Evolutionary conservation across 805 yeast genomes (phyloP), one percentile per base, ranked within the genome.

Genomic region (Lipomyces spencermartinsiae): DNA sequence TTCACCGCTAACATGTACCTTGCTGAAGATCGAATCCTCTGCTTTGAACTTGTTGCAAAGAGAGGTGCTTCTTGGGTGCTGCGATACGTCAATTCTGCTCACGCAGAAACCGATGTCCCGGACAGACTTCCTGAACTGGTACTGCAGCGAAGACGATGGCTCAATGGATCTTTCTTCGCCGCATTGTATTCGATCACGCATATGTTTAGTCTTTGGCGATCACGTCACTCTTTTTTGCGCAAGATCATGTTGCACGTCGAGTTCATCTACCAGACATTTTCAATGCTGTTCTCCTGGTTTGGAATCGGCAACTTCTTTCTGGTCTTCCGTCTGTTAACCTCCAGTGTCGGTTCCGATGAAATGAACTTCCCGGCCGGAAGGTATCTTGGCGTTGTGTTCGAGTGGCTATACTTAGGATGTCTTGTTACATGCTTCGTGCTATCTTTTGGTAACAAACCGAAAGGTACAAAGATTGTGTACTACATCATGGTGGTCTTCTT

Each of bases 91-190:
- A 90, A 90, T 76, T 85, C 89, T 65, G 97, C 98, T 4, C 86
- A 86, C 71, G 98, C 98, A 0, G 93, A 91, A 72, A 95, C 98
- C 2, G 98, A 95, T 84, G 98, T 93, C 58, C 98, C 98, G 6
- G 97, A 82, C 46, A 64, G 86, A 46, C 84, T 94, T 43, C 88
- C 95, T 29, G 97, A 93, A 75, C 89, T 94, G 71, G 89, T 95
- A 39, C 84, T 93, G 54, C 98, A 94, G 79, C 86, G 98, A 82
- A 85, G 98, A 77, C 87, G 98, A 80, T 95, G 98, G 98, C 85
- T 94, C 72, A 94, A 94, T 78, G 98, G 98, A 64, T 93, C 98
- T 0, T 90, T 95, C 75, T 94, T 95, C 80, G 98, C 98, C 0
- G 95, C 97, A 8, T 83, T 93, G 66, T 94, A 95, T 77, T 88